Evolutionary conservation across 768 basidiomycete species (phyloP).

Genomic region (Xerocomus potaroensis): DNA sequence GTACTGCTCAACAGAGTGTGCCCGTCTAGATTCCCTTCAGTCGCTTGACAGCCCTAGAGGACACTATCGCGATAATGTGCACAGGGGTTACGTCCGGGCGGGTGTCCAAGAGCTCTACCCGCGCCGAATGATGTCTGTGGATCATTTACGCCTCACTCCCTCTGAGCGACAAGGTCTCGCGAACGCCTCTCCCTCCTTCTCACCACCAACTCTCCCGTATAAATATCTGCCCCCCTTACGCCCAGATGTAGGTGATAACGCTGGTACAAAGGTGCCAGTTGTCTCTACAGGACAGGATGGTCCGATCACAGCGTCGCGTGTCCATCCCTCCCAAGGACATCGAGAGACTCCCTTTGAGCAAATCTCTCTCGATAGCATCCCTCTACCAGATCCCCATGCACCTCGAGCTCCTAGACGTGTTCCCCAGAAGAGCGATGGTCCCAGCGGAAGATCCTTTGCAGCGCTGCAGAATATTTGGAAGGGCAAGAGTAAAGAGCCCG

Average conservation of each 20-base stretch:
- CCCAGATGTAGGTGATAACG: background rate
- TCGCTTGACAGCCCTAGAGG: conserved; percentile 19
- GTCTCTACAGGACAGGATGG: background rate
- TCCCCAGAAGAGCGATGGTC: conserved; percentile 2
- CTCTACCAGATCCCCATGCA: conserved; percentile 1
- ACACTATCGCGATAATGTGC: conserved; percentile 25
- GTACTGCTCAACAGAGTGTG: conserved; percentile 27
- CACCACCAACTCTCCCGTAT: no score
- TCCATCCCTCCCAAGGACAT: background rate
- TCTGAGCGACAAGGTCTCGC: background rate
- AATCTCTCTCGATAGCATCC: conserved; percentile 12
- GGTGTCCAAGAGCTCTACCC: conserved; percentile 1
- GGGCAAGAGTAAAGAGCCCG: background rate
- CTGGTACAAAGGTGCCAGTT: no score
- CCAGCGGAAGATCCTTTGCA: conserved; percentile 3
- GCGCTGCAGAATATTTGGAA: conserved; percentile 9
- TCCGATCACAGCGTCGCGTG: background rate
- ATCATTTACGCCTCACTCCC: background rate
- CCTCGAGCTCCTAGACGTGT: conserved; percentile 9
- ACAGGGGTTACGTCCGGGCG: conserved; percentile 10
- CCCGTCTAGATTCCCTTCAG: conserved; percentile 25
- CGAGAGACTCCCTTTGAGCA: conserved; percentile 2
- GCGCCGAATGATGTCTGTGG: conserved; percentile 10
- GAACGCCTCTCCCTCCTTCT: background rate
- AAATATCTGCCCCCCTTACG: no score